Conservation (phyloP, 179 eudicot genomes). For the Patellifolia procumbens region DNA sequence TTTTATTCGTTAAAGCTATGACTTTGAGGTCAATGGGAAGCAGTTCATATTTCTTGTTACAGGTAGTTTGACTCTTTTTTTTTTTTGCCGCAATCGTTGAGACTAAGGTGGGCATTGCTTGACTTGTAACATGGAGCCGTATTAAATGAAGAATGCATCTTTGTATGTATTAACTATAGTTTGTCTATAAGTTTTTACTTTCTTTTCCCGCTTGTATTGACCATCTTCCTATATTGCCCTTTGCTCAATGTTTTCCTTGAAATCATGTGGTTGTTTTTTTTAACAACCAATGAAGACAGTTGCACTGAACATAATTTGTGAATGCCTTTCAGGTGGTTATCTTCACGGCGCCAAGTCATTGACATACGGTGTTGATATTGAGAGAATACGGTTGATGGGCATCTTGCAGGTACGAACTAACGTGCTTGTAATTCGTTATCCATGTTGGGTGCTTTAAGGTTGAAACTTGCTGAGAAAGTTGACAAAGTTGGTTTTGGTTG, state of each 20-base stretch:
- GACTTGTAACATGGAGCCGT: no score
- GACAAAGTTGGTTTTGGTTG: no score
- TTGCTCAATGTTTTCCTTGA: neutral
- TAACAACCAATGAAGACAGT: neutral
- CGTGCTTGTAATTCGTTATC: neutral
- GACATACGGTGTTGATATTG: slow-evolving; percentile 82
- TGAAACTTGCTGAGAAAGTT: neutral
- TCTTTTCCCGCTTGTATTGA: neutral
- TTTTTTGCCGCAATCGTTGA: neutral
- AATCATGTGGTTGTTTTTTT: neutral
- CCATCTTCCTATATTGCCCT: neutral
- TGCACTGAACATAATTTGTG: neutral
- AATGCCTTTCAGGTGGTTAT: slow-evolving; percentile 69
- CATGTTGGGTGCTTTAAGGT: neutral
- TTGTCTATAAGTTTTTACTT: neutral
- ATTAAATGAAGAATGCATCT: no score
- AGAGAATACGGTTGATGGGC: slow-evolving; percentile 71
- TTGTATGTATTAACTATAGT: neutral
- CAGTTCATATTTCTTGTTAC: neutral
- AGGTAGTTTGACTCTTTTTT: neutral
- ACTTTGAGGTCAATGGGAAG: neutral
- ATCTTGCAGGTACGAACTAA: slow-evolving; percentile 68
- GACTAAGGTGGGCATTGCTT: no score
- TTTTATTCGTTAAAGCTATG: neutral
- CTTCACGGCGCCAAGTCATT: slow-evolving; percentile 73